Evolutionary conservation across 139 green algal species (phyloP).

Genomic region (Klebsormidium nitens): DNA sequence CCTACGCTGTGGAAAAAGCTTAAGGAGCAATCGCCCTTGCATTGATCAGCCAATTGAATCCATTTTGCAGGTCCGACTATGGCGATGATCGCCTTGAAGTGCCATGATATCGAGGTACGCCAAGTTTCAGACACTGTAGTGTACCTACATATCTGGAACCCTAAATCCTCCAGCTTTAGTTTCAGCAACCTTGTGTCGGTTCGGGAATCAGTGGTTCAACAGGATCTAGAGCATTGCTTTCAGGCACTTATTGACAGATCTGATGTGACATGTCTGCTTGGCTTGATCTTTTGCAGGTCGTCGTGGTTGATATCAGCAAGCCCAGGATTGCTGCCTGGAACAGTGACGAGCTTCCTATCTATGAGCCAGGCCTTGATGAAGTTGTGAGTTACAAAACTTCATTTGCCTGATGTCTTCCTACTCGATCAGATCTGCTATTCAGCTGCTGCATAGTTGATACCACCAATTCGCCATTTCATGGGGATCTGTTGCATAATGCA

Average conservation of each 20-base stretch:
- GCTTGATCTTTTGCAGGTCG: slow-evolving; percentile 59
- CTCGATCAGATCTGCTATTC: neutral
- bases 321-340: slow-evolving; percentile 89
- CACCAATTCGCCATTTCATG: neutral
- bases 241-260: no score
- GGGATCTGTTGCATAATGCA: neutral
- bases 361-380: slow-evolving; percentile 93
- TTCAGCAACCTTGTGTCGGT: no score
- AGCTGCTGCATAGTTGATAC: neutral
- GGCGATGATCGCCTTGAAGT: slow-evolving; percentile 92
- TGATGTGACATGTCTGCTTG: no score
- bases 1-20: no score
- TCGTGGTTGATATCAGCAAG: slow-evolving; percentile 90
- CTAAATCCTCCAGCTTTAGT: no score
- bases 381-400: slow-evolving; percentile 44
- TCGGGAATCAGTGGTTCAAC: no score
- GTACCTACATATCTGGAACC: neutral
- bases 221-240: no score
- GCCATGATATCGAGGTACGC: slow-evolving; percentile 71
- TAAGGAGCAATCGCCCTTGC: no score
- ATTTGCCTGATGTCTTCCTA: neutral
- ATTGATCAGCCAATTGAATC: no score
- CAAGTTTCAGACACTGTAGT: neutral
- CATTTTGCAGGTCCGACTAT: slow-evolving; percentile 88
- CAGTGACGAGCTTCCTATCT: slow-evolving; percentile 92